Conservation (phyloP, 2,329 filamentous ascomycete genomes). For the Magnaporthales sp. region DNA sequence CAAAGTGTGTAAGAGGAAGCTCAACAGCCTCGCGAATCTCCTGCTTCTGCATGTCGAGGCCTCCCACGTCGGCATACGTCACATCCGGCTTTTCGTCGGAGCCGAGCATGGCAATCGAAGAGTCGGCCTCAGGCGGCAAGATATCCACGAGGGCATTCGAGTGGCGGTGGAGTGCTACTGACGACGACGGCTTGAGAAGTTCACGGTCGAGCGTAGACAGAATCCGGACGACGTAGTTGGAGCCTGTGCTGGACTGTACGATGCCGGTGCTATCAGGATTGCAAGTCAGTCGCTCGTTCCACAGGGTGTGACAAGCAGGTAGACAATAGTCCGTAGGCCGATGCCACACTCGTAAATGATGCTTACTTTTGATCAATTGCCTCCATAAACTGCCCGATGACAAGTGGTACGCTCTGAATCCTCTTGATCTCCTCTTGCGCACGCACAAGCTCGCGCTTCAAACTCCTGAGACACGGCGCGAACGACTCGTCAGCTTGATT, state of each 20-base stretch:
- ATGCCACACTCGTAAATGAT: neutral
- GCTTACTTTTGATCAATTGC: constrained; percentile 96
- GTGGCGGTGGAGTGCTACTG: constrained; percentile 93
- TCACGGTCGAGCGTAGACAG: constrained; percentile 97
- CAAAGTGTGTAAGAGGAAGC: constrained; percentile 92
- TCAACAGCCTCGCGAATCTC: constrained; percentile 98
- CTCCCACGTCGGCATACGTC: constrained; percentile 95
- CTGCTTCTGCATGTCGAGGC: constrained; percentile 99
- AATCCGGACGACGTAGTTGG: constrained; percentile 97
- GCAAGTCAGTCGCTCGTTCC: neutral
- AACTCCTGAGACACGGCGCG: constrained; percentile 49
- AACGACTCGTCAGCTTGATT: neutral
- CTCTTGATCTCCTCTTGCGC: constrained; percentile 99
- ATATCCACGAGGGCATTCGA: constrained; percentile 98
- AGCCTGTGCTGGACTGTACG: constrained; percentile 95
- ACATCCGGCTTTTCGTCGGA: constrained; percentile 97
- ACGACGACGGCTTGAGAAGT: constrained; percentile 94
- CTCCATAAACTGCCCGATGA: constrained; percentile 98
- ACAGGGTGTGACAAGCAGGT: no score
- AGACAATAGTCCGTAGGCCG: no score
- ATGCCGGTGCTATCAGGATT: constrained; percentile 72
- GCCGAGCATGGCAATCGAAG: constrained; percentile 96
- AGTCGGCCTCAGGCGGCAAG: constrained; percentile 95
- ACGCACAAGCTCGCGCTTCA: constrained; percentile 94
- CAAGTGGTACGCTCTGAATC: constrained; percentile 94